These are phyloP conservation scores for Astragalus glycyphyllos DNA, from an alignment of 306 rosid genomes.

Conservation along the genomic window DNA sequence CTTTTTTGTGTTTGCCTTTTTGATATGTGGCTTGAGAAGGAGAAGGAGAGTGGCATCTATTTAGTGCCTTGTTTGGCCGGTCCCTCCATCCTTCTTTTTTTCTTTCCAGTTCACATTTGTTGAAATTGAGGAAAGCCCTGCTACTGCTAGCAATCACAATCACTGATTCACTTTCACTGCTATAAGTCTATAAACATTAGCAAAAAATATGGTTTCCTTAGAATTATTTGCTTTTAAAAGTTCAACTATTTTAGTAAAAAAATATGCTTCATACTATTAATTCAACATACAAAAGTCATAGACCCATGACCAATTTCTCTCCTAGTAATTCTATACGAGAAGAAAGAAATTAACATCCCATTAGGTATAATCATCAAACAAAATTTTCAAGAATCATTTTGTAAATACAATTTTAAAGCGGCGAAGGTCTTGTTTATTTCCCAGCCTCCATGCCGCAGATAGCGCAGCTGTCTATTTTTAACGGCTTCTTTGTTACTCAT, in stretches of 20 bases:
- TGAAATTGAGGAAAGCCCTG: not conserved
- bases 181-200: no score
- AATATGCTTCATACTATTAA: no score
- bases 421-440: not conserved
- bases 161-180: no score
- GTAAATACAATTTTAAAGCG: not conserved
- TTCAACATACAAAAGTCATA: no score
- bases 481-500: not conserved
- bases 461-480: constrained; percentile 15
- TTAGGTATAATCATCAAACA: not conserved
- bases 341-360: not conserved
- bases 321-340: no score
- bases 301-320: no score
- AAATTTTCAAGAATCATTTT: not conserved
- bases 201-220: no score
- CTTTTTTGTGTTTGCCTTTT: constrained; percentile 34
- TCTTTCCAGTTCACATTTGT: constrained; percentile 10
- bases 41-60: constrained; percentile 30
- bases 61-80: constrained; percentile 4
- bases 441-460: constrained; percentile 9
- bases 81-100: constrained; percentile 14
- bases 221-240: no score
- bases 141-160: no score
- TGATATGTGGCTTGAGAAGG: constrained; percentile 41
- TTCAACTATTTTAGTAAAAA: no score